phyloP scores from a whole-genome alignment of 352 stramenopile genomes.

The Phytophthora fragariae region DNA sequence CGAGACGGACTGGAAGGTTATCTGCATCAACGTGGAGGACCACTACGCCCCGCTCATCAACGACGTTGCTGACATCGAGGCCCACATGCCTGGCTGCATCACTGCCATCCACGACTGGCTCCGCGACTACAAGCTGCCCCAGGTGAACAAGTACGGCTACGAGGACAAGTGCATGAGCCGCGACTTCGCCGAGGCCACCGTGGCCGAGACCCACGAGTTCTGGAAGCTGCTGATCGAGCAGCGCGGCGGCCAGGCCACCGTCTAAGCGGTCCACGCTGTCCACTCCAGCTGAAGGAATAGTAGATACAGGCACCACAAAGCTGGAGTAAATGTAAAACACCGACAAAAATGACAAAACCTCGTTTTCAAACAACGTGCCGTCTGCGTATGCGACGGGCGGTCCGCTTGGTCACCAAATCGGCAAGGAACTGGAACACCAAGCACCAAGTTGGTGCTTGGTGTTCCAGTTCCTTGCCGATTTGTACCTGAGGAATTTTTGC shows the following conservation, averaged over 20 bases:
- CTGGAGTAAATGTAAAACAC: constrained; percentile 41
- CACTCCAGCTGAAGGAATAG: constrained; percentile 26
- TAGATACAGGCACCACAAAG: constrained; percentile 39
- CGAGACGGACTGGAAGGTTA: constrained; percentile 99
- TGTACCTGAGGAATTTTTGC: too few relatives aligned
- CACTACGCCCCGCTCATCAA: constrained; percentile 97
- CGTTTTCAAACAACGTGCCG: constrained; percentile 17
- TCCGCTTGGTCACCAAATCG: background rate
- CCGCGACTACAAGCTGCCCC: constrained; percentile 99
- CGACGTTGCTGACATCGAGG: constrained; percentile 97
- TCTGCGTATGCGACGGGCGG: constrained; percentile 9
- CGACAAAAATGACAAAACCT: constrained; percentile 37
- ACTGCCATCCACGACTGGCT: constrained; percentile 97
- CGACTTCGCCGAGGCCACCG: constrained; percentile 88
- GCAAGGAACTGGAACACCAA: too few relatives aligned
- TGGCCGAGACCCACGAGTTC: constrained; percentile 91
- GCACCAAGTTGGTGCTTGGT: constrained; percentile 7
- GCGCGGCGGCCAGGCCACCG: constrained; percentile 80
- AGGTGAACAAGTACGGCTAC: constrained; percentile 99
- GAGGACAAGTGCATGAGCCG: constrained; percentile 96
- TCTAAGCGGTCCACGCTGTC: constrained; percentile 48
- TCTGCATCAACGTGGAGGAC: constrained; percentile 97
- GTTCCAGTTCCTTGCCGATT: too few relatives aligned
- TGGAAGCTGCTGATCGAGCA: constrained; percentile 92
- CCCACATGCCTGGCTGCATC: constrained; percentile 94